Base-by-base conservation (phyloP, 2,329 filamentous ascomycete genomes). In the Alternaria sp. region DNA sequence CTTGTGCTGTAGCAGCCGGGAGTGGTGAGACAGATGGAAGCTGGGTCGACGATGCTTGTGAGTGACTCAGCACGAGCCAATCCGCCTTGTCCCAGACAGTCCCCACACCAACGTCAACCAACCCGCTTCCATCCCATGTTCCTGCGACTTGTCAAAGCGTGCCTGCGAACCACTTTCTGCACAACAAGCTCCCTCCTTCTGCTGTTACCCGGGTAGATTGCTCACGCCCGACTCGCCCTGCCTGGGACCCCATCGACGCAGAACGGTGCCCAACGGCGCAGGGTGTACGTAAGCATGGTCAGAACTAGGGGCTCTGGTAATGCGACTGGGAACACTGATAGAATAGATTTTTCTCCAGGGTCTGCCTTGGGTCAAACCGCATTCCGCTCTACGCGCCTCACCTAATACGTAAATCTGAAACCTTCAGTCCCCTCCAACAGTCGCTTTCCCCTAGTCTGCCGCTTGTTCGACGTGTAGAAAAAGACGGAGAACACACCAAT, bases 401-500 rank as follows among this genome's bases (percentile, higher is more conserved):
- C 31, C 26, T 29, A 82, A 52, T 78, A 81, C 1, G 80, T 80
- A 58, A 80, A 82, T 36, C 78, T 70, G 54, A 82, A 82, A 3
- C 80, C 80, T 51, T 78, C 75, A 26, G 75, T 80, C 2, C 80
- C 79, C 67, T 88, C 86, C 42, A 88, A 78, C 2, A 84, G 52
- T 33, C 72, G 77, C 67, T 78, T 78, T 1, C 84, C 84, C 41
- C 69, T 76, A 9, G 68, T 75, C 68, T 86, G 84, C 54, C 75
- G 71, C 54, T 73, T 73, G 68, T 88, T 89, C 10, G 80, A 78
- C 29, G 73, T 66, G 63, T 80, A 83, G 66, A 88, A 88, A 61
- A 84, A 83, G 2, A 80, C 34, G 0, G 83, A 82, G 61, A 88
- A 86, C 4, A 79, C 57, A 0, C 68, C 79, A 13, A 88, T 81